Evolutionary conservation across 2,329 filamentous ascomycete species (phyloP).

Genomic region (Fusarium sp.): DNA sequence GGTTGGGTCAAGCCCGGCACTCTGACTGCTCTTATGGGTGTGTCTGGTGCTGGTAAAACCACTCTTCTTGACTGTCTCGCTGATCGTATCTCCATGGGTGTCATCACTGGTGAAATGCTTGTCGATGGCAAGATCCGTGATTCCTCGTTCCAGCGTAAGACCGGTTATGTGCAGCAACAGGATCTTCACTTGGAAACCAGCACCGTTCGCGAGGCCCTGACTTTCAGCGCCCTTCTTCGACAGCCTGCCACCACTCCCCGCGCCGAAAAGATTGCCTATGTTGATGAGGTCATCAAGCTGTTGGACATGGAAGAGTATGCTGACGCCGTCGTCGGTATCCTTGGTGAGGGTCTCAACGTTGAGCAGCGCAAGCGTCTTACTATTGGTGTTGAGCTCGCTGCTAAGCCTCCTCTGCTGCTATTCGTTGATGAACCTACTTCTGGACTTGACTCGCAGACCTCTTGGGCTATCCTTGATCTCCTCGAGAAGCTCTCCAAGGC

Average conservation of each 20-base stretch:
- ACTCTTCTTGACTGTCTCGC: constrained; percentile 74
- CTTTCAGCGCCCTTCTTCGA: constrained; percentile 83
- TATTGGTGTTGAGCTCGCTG: constrained; percentile 66
- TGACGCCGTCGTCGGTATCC: constrained; percentile 70
- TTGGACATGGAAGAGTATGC: constrained; percentile 72
- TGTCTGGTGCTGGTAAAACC: constrained; percentile 67
- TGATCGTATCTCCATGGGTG: constrained; percentile 78
- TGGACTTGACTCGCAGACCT: constrained; percentile 70
- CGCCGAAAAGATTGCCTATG: constrained; percentile 82
- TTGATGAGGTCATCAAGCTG: constrained; percentile 77
- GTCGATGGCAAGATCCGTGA: constrained; percentile 76
- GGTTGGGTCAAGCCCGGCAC: constrained; percentile 83
- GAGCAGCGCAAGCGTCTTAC: constrained; percentile 70
- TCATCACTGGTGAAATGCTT: constrained; percentile 76
- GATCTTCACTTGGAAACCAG: constrained; percentile 60
- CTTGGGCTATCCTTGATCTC: constrained; percentile 79
- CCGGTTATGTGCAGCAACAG: constrained; percentile 77
- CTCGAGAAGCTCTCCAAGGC: constrained; percentile 71
- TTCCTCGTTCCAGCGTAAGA: constrained; percentile 76
- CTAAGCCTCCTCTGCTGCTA: constrained; percentile 65
- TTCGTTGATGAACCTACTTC: constrained; percentile 69
- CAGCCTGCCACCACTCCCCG: constrained; percentile 76
- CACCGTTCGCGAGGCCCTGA: constrained; percentile 72
- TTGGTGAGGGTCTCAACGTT: constrained; percentile 68
- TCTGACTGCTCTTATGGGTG: constrained; percentile 76